phyloP scores from a whole-genome alignment of 306 rosid genomes.

The Cicer arietinum region DNA sequence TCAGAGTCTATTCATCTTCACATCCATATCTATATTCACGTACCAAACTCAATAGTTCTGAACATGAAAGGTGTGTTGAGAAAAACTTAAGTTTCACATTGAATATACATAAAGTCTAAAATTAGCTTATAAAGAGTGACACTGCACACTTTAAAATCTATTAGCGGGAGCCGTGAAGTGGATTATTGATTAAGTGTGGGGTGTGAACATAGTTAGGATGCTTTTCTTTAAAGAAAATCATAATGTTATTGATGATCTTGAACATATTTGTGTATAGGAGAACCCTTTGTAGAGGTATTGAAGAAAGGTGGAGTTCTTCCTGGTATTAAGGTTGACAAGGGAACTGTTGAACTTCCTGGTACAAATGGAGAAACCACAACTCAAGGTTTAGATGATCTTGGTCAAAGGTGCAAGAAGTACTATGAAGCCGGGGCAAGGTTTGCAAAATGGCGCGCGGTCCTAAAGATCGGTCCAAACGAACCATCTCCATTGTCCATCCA shows the following conservation, averaged over 20 bases:
- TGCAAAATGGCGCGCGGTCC: slow-evolving; percentile 87
- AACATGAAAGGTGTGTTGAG: too few species aligned
- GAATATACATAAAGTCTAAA: too few species aligned
- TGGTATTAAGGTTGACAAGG: slow-evolving; percentile 91
- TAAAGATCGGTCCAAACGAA: slow-evolving; percentile 76
- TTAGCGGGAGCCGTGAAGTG: too few species aligned
- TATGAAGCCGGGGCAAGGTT: slow-evolving; percentile 84
- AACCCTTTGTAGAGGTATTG: slow-evolving; percentile 69
- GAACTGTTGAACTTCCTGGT: slow-evolving; percentile 77
- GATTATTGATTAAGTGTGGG: too few species aligned
- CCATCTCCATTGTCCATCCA: slow-evolving; percentile 70
- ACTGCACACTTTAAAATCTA: too few species aligned
- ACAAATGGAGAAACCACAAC: slow-evolving; percentile 89
- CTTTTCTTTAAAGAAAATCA: too few species aligned
- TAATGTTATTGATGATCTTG: background rate
- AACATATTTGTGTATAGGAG: slow-evolving; percentile 49
- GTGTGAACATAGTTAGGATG: too few species aligned
- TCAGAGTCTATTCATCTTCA: too few species aligned
- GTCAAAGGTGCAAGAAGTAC: slow-evolving; percentile 72
- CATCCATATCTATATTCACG: too few species aligned
- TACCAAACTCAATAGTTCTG: too few species aligned
- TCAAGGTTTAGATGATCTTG: slow-evolving; percentile 84
- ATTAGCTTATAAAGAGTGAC: too few species aligned
- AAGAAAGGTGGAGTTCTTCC: slow-evolving; percentile 75
- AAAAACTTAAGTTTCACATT: too few species aligned